A percentile compares a stretch with the other conserved stretches of the same genome.
Evolutionary conservation across 257 asterid genomes (phyloP).

Genomic region (Apocynum venetum): DNA sequence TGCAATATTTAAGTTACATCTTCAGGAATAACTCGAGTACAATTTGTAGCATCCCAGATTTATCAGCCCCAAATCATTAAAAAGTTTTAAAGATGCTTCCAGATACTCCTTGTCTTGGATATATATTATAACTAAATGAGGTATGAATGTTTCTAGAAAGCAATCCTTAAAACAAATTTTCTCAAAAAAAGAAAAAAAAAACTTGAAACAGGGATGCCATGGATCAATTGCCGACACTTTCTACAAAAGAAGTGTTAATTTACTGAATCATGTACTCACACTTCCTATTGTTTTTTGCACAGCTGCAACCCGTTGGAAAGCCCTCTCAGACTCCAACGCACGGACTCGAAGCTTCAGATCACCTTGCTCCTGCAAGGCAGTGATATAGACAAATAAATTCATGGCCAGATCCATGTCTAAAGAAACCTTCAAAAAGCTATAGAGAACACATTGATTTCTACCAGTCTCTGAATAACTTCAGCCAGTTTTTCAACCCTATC

Average conservation of each 20-base stretch:
- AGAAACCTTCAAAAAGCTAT: slow-evolving; percentile 1
- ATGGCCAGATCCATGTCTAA: neutral
- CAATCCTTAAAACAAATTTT: neutral
- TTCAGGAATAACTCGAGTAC: neutral
- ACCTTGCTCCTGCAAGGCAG: slow-evolving; percentile 76
- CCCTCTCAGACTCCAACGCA: slow-evolving; percentile 91
- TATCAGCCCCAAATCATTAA: neutral
- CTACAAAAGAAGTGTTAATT: neutral
- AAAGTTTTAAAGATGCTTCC: neutral
- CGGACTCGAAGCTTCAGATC: slow-evolving; percentile 95
- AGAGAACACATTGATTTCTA: slow-evolving; percentile 19
- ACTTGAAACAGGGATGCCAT: neutral
- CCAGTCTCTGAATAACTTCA: slow-evolving; percentile 76
- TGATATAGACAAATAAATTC: neutral
- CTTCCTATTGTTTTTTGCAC: slow-evolving; percentile 78
- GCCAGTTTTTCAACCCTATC: slow-evolving; percentile 94
- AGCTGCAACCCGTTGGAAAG: slow-evolving; percentile 92
- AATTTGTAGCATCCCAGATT: neutral
- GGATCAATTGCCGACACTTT: neutral
- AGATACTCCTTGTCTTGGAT: neutral
- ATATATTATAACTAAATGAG: neutral
- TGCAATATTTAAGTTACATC: neutral
- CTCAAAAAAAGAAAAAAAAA: no score
- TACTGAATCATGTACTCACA: slow-evolving; percentile 42
- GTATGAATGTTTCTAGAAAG: neutral